Percentiles rank a stretch among this genome's conserved stretches.
phyloP scores from a whole-genome alignment of 1,139 yeast species.

The Yamadazyma dushanensis region DNA sequence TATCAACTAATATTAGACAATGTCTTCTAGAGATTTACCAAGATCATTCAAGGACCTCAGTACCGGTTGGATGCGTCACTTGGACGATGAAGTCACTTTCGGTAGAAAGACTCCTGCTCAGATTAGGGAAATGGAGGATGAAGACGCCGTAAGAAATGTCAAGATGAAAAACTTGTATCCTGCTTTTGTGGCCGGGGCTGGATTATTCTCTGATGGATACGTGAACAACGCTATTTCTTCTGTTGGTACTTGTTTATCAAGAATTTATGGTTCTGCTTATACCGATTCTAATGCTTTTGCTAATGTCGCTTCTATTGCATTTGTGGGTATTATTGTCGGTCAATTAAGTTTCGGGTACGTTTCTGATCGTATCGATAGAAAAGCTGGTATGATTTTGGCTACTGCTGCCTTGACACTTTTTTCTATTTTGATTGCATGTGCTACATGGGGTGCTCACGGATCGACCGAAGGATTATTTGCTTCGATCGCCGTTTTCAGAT shows the following conservation, averaged over 20 bases:
- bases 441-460: constrained; percentile 76
- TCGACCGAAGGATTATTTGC: constrained; percentile 69
- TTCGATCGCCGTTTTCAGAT: constrained; percentile 80
- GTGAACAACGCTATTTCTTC: constrained; percentile 81
- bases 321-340: constrained; percentile 91
- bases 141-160: constrained; percentile 20
- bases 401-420: constrained; percentile 71
- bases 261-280: constrained; percentile 64
- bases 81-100: constrained; percentile 24
- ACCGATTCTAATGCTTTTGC: constrained; percentile 64
- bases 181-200: constrained; percentile 86
- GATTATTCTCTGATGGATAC: constrained; percentile 88
- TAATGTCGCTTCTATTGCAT: constrained; percentile 85
- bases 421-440: constrained; percentile 76
- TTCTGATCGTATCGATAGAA: constrained; percentile 78
- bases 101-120: constrained; percentile 27
- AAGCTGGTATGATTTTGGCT: constrained; percentile 76
- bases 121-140: constrained; percentile 24
- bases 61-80: constrained; percentile 37
- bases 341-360: constrained; percentile 76
- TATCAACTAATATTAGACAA: constrained; percentile 13
- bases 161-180: constrained; percentile 54
- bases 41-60: constrained; percentile 35
- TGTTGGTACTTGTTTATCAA: constrained; percentile 65
- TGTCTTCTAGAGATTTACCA: constrained; percentile 57